Base-by-base conservation (phyloP, 2,329 filamentous ascomycete species). In the Aspergillus sp. region DNA sequence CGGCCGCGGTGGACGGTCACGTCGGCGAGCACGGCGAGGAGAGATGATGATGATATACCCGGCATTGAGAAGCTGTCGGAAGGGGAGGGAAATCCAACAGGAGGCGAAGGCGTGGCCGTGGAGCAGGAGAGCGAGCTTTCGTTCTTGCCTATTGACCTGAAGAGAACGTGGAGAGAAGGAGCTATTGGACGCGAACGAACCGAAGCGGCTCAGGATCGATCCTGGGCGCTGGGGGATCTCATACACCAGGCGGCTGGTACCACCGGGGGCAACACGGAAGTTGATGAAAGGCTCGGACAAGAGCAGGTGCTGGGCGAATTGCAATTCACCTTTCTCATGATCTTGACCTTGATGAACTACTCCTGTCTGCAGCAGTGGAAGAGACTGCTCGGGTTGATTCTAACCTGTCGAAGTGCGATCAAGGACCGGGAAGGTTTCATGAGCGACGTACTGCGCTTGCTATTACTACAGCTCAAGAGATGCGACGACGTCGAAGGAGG, bases 301-400 rank as follows among this genome's bases (percentile, higher is more conserved):
- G 56, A 60, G 6, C 72, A 80, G 47, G 55, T 82, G 2, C 69
- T 88, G 14, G 86, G 85, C 16, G 86, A 88, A 66, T 67, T 88
- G 56, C 85, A 88, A 64, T 86, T 88, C 66, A 80, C 80, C 32
- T 88, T 88, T 65, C 71, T 88, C 10, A 87, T 86, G 82, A 78
- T 86, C 2, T 67, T 88, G 59, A 87, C 85, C 5, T 75, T 88
- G 62, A 86, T 86, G 76, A 89, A 88, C 68, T 87, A 84, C 69
- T 87, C 85, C 2, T 88, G 86, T 66, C 74, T 88, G 3, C 85
- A 88, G 69, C 86, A 88, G 68, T 89, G 86, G 86, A 87, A 85
- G 67, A 75, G 86, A 42, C 64, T 88, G 11, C 72, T 88, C 10
- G 74, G 75, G 1, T 72, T 89, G 24, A 73, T 87, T 7, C 75